phyloP scores from a whole-genome alignment of 2,329 filamentous ascomycete species.

The Xylariomycetidae sp. region DNA sequence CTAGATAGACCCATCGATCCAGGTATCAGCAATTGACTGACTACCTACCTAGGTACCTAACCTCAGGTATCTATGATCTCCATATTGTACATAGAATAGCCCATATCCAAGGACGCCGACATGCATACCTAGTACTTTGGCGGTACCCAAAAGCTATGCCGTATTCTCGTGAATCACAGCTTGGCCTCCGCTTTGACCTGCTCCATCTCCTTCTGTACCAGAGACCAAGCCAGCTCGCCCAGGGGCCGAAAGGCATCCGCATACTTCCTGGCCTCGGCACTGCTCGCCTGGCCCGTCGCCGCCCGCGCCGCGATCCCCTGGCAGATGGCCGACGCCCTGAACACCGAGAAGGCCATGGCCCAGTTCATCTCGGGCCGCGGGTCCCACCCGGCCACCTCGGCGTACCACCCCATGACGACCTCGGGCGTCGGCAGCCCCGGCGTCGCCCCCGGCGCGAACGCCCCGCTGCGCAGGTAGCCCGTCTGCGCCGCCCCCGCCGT shows the following conservation, averaged over 20 bases:
- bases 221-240: neutral
- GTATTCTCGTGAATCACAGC: too few relatives aligned
- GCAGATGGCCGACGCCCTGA: conserved; percentile 53
- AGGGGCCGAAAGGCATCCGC: conserved; percentile 31
- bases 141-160: too few relatives aligned
- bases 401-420: conserved; percentile 38
- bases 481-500: conserved; percentile 2
- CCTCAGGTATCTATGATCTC: too few relatives aligned
- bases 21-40: too few relatives aligned
- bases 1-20: too few relatives aligned
- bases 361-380: conserved; percentile 53
- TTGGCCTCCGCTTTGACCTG: neutral
- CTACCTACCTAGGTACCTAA: too few relatives aligned
- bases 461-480: neutral
- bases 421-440: conserved; percentile 53
- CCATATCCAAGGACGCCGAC: too few relatives aligned
- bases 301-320: conserved; percentile 87
- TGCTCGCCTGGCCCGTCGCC: conserved; percentile 79
- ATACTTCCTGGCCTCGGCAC: conserved; percentile 69
- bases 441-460: conserved; percentile 56
- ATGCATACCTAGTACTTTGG: too few relatives aligned
- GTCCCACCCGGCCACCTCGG: conserved; percentile 60
- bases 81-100: too few relatives aligned
- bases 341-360: conserved; percentile 56
- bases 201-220: neutral